Base-by-base conservation (phyloP, 148 eudicot species). In the Persicaria maculosa region DNA sequence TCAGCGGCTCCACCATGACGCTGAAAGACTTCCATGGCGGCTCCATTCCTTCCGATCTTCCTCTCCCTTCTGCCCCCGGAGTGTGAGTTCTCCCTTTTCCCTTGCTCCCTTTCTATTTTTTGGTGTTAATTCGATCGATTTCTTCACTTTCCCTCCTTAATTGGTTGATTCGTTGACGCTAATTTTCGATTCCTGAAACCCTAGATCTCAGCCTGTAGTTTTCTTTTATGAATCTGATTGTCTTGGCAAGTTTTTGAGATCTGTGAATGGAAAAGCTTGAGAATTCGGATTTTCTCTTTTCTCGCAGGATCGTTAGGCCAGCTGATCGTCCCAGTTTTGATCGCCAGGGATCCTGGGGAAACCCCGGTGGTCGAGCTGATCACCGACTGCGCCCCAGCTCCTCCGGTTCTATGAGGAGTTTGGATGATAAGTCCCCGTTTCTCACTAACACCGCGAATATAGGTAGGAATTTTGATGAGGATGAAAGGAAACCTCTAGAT, bases 1-100 rank as follows among this genome's bases (percentile, higher is more conserved):
- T 73, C 50, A 74, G 83, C 74, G 80, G 84, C 50, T 79, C 77
- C 40, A 86, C 88, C 45, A 95, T 93, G 98, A 90, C 97, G 52
- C 88, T 95, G 59, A 90, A 95, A 71, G 99, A 95, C 78, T 95
- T 95, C 68, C 99, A 95, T 79, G 99, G 99, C 79, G 97, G 99
- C 78, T 90, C 93, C 9, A 95, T 95, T 58, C 99, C 97, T 77
- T 89, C 99, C 47, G 97, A 95, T 84, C 82, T 95, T 50, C 89
- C 90, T 53, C 94, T 95, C 47, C 99, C 99, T 72, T 92, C 99
- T 54, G 99, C 97, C 48, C 99, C 99, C 20, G 99, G 99, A 83
- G 83, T 87, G 99, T 95, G 83, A 53, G 90, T 81, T 64, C 61
- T 75, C 65, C 46, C 4, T 44, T 20, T 47, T n/a, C 7, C 43